Evolutionary conservation across 352 stramenopile species (phyloP), one percentile per base, ranked within the genome.

Genomic region (Pythium biforme): DNA sequence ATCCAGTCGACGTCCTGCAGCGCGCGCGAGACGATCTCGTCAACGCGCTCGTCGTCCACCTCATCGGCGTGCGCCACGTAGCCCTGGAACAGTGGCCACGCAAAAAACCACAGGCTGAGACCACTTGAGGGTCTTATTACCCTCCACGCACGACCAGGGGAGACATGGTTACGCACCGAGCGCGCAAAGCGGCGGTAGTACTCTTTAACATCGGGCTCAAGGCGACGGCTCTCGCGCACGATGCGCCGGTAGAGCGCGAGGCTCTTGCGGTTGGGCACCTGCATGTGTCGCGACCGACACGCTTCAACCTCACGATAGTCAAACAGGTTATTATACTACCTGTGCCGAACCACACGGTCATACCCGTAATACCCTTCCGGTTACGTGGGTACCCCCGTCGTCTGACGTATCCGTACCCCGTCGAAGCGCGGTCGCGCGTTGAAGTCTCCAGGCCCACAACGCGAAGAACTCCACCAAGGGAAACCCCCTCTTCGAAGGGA

Each of bases 1-100:
- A 81, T 75, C 68, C 75, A 84, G 59, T 84, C 70, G 29, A 81
- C 73, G 47, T 81, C 75, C 20, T 84, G 59, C 59, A 76, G 60
- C 15, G 75, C 60, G 26, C 69, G 73, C 22, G 46, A 58, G 19
- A 76, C 59, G 50, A 77, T 75, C 48, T 68, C 53, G 6, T 78
- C 56, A 46, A 81, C 72, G 22, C 69, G 66, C 37, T 66, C 63
- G 5, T 72, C 66, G 29, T 84, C 69, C 11, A 53, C 59, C 33
- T 81, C 73, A 45, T 81, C 68, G 10, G 68, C 46, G 43, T 80
- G 69, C 0, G 57, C 68, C 1, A 69, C 51, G 45, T 76, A 84
- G 27, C 75, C 75, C 76, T 84, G 27, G 4, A 51, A 19, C 7
- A 1, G 17, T 43, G 5, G 10, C 31, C 31, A 34, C 31, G 31